phyloP scores from a whole-genome alignment of 345 rosid genomes.

The Bruguiera parviflora region DNA sequence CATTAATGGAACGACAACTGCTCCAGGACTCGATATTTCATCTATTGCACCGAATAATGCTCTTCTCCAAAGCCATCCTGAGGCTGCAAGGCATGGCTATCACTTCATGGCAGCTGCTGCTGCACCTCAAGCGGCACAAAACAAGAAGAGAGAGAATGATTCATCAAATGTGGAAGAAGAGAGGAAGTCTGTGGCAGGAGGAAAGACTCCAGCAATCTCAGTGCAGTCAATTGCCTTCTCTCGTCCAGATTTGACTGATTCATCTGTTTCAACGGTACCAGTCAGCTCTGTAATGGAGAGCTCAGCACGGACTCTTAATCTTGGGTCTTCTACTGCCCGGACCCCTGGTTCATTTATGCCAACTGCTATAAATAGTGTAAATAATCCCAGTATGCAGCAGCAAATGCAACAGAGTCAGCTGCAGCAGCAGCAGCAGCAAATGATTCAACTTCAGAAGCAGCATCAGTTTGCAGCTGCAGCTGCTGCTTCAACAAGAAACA shows the following conservation, averaged over 20 bases:
- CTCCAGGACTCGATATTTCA: slow-evolving; percentile 65
- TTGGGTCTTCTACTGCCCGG: slow-evolving; percentile 50
- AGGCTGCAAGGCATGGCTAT: slow-evolving; percentile 61
- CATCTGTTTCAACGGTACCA: slow-evolving; percentile 50
- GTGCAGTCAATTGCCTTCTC: slow-evolving; percentile 90
- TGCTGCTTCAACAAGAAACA: slow-evolving; percentile 54
- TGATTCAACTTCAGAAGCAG: slow-evolving; percentile 68
- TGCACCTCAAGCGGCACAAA: slow-evolving; percentile 65
- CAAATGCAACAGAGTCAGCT: slow-evolving; percentile 46
- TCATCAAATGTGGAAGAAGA: slow-evolving; percentile 52
- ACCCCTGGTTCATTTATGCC: slow-evolving; percentile 47
- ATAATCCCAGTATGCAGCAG: slow-evolving; percentile 37
- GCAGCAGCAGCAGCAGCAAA: slow-evolving; percentile 50
- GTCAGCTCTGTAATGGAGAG: slow-evolving; percentile 69
- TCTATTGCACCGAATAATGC: slow-evolving; percentile 72
- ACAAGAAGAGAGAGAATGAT: slow-evolving; percentile 58
- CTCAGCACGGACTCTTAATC: slow-evolving; percentile 59
- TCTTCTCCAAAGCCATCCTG: slow-evolving; percentile 69
- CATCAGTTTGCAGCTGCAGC: slow-evolving; percentile 57
- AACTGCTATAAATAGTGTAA: slow-evolving; percentile 27
- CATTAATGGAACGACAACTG: slow-evolving; percentile 48
- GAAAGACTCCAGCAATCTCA: slow-evolving; percentile 33
- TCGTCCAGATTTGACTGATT: slow-evolving; percentile 52
- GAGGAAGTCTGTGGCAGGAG: slow-evolving; percentile 46
- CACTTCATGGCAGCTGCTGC: slow-evolving; percentile 58